These are phyloP conservation scores for Myriosclerotinia duriaeana DNA, from an alignment of 2,329 filamentous ascomycete genomes.

Conservation along the genomic window DNA sequence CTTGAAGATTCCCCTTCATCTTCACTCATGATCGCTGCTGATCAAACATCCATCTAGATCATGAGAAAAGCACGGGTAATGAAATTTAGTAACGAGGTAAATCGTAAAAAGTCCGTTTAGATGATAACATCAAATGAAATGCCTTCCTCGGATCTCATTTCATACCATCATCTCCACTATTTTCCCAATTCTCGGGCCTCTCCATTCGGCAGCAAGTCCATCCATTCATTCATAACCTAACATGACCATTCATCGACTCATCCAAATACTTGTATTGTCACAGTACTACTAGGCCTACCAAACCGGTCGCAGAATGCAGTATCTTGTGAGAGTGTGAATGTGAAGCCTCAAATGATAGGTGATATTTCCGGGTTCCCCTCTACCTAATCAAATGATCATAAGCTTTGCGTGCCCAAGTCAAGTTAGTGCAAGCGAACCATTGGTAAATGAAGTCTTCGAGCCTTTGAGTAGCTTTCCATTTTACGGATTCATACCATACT, in stretches of 20 bases:
- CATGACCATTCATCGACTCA: slow-evolving; percentile 13
- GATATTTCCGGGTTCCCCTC: slow-evolving; percentile 19
- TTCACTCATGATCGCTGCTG: slow-evolving; percentile 16
- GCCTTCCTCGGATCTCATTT: background rate
- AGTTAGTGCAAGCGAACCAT: slow-evolving; percentile 8
- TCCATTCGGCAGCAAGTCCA: slow-evolving; percentile 4
- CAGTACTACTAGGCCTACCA: slow-evolving; percentile 12
- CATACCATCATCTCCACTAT: slow-evolving; percentile 13
- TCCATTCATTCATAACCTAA: slow-evolving; percentile 5
- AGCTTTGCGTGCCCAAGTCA: slow-evolving; percentile 30
- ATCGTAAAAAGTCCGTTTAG: background rate
- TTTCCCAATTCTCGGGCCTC: slow-evolving; percentile 6
- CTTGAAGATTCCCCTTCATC: slow-evolving; percentile 19
- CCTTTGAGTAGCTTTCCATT: slow-evolving; percentile 10
- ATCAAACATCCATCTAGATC: slow-evolving; percentile 19
- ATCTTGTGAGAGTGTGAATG: slow-evolving; percentile 23
- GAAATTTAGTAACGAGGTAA: background rate
- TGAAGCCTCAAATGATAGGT: slow-evolving; percentile 29
- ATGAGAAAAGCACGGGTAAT: slow-evolving; percentile 1
- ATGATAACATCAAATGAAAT: slow-evolving; percentile 16
- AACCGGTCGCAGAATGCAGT: slow-evolving; percentile 24
- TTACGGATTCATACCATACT: background rate
- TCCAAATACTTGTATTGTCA: slow-evolving; percentile 17
- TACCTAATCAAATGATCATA: slow-evolving; percentile 27
- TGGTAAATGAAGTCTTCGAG: slow-evolving; percentile 6